phyloP scores from a whole-genome alignment of 2,329 filamentous ascomycete genomes.

The Sclerotinia subarctica region DNA sequence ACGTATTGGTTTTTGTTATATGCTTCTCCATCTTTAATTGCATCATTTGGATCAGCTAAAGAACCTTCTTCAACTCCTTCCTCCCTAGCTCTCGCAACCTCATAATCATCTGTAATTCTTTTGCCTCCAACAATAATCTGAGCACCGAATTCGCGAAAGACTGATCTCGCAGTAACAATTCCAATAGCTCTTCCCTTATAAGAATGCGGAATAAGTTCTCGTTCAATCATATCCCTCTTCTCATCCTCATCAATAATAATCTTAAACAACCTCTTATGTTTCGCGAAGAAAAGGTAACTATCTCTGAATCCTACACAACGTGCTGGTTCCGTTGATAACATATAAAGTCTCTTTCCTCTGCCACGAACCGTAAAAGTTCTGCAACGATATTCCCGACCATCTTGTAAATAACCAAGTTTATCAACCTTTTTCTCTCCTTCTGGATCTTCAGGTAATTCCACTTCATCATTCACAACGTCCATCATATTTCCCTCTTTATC shows the following conservation, averaged over 20 bases:
- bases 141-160: conserved; percentile 94
- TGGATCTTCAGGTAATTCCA: conserved; percentile 78
- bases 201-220: conserved; percentile 92
- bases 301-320: conserved; percentile 96
- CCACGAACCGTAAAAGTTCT: conserved; percentile 89
- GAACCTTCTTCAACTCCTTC: conserved; percentile 84
- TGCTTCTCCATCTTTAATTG: conserved; percentile 71
- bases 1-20: conserved; percentile 99
- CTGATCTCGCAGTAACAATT: conserved; percentile 91
- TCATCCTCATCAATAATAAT: conserved; percentile 98
- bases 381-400: conserved; percentile 87
- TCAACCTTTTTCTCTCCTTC: conserved; percentile 94
- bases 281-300: conserved; percentile 98
- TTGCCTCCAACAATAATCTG: conserved; percentile 90
- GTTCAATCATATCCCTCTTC: conserved; percentile 92
- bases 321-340: conserved; percentile 96
- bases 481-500: conserved; percentile 93
- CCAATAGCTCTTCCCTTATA: conserved; percentile 98
- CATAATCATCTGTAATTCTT: conserved; percentile 85
- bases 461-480: conserved; percentile 88
- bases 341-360: conserved; percentile 84
- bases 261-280: conserved; percentile 94
- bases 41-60: conserved; percentile 85
- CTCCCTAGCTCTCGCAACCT: conserved; percentile 69
- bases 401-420: conserved; percentile 77